These are phyloP conservation scores for Fusarium vanettenii DNA, from an alignment of 2,329 filamentous ascomycete genomes.

Conservation along the genomic window DNA sequence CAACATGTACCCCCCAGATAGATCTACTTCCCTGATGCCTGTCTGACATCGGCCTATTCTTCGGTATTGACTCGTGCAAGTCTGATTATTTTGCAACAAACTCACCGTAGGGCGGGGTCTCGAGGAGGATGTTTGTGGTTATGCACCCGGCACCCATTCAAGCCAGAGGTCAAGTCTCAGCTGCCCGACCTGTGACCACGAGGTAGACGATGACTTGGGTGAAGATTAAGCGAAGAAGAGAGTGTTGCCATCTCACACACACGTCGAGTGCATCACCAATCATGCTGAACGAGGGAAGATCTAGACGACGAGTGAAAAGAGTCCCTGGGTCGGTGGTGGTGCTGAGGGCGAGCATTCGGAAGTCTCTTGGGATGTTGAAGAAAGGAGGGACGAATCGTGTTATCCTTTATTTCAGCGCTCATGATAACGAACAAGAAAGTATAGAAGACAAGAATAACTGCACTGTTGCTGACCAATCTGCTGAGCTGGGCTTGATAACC, in stretches of 20 bases:
- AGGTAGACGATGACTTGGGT: not conserved
- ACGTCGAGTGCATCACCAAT: not conserved
- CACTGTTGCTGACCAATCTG: not conserved
- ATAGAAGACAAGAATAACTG: not conserved
- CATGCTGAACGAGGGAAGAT: not conserved
- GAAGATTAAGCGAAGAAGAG: not conserved
- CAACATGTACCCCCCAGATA: not conserved
- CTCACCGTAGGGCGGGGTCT: rapidly evolving
- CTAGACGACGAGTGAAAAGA: not conserved
- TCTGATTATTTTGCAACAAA: not conserved
- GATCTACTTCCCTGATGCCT: not conserved
- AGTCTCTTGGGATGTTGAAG: not conserved
- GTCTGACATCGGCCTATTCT: not conserved
- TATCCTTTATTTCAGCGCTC: not conserved
- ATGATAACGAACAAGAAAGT: not conserved
- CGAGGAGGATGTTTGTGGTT: not conserved
- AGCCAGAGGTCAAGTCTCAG: not conserved
- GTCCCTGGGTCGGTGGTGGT: not conserved
- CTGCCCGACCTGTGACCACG: too few species aligned
- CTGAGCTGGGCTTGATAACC: not conserved
- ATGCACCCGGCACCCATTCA: rapidly evolving
- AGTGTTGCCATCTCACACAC: not conserved
- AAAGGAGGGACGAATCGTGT: not conserved
- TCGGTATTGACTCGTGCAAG: not conserved
- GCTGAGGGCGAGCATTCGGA: not conserved